Evolutionary conservation across 1,284 basidiomycete genomes (phyloP), one percentile per base, ranked within the genome.

Genomic region (Sutorius eximius): DNA sequence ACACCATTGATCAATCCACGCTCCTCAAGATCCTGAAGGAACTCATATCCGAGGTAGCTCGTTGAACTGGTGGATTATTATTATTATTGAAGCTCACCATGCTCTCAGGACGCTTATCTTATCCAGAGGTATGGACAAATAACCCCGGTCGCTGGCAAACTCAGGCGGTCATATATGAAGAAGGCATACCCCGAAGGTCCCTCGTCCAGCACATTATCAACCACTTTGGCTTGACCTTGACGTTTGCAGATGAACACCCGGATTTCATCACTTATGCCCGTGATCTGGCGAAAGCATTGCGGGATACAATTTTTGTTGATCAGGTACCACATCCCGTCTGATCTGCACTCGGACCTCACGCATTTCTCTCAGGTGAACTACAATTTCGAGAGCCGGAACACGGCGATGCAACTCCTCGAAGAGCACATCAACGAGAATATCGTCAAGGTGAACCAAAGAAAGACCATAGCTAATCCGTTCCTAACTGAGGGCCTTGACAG

Each of bases 341-440:
- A 46, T 22, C 29, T 20, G 15, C 15, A 43, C n/a, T 22, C 11
- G 18, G 22, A 27, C 52, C 30, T 42, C 51, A 51, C 40, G 12
- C 36, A 42, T 22, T 37, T 44, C 18, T 13, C 27, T 56, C 7
- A 85, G 85, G 86, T 90, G 2, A 73, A 79, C 10, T 92, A 90
- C 64, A 75, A 78, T 5, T 74, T 77, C 24, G 77, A 83, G 30
- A 76, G 77, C 51, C 83, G 79, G 50, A 73, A 80, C 29, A 80
- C 86, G 1, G 81, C 93, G 37, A 75, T 96, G 44, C 74, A 82
- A 22, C 80, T 97, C 10, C 79, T 99, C 0, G 83, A 89, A 58
- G 88, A 94, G 63, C 96, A 99, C 66, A 91, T 99, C 59, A 89
- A 83, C 5, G 86, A 92, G 58, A 98, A 98, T 61, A 83, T 97